Conservation (phyloP, 352 stramenopile genomes). For the Pythium rishiriense region DNA sequence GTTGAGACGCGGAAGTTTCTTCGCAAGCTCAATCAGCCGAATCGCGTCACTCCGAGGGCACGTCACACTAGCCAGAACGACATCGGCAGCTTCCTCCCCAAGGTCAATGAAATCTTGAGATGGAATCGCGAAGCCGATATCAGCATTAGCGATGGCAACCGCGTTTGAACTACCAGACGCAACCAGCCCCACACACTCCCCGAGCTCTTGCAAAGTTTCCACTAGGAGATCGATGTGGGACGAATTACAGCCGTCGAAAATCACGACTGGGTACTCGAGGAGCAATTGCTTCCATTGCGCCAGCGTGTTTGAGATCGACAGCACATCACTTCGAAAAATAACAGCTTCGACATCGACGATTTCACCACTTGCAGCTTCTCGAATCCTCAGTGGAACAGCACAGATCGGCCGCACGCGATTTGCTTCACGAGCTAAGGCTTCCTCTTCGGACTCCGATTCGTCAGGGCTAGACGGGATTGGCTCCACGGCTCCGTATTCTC, state of each 20-base stretch:
- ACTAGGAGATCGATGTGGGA: constrained; percentile 49
- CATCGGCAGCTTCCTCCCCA: constrained; percentile 48
- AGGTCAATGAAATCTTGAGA: constrained; percentile 46
- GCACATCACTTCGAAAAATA: constrained; percentile 38
- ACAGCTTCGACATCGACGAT: constrained; percentile 36
- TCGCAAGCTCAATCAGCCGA: constrained; percentile 46
- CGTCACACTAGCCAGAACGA: constrained; percentile 39
- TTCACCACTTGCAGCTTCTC: constrained; percentile 39
- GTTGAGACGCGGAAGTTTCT: constrained; percentile 30
- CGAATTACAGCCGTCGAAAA: constrained; percentile 47
- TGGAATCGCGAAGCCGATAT: constrained; percentile 52
- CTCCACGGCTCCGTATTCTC: constrained; percentile 14
- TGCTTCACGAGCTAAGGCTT: constrained; percentile 13
- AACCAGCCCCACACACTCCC: constrained; percentile 48
- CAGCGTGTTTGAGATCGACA: constrained; percentile 59
- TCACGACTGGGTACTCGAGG: constrained; percentile 39
- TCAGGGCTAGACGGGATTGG: constrained; percentile 3
- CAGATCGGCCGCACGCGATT: constrained; percentile 32
- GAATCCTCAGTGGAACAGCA: constrained; percentile 37
- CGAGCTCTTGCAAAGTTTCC: constrained; percentile 53
- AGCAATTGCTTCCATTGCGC: constrained; percentile 48
- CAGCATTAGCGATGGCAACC: constrained; percentile 41
- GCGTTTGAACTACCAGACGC: constrained; percentile 48
- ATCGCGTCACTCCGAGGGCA: constrained; percentile 51
- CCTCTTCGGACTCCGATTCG: constrained; percentile 22